A percentile compares a stretch with the other conserved stretches of the same genome.
Evolutionary conservation across 306 rosid genomes (phyloP).

Genomic region (Castanea sativa): DNA sequence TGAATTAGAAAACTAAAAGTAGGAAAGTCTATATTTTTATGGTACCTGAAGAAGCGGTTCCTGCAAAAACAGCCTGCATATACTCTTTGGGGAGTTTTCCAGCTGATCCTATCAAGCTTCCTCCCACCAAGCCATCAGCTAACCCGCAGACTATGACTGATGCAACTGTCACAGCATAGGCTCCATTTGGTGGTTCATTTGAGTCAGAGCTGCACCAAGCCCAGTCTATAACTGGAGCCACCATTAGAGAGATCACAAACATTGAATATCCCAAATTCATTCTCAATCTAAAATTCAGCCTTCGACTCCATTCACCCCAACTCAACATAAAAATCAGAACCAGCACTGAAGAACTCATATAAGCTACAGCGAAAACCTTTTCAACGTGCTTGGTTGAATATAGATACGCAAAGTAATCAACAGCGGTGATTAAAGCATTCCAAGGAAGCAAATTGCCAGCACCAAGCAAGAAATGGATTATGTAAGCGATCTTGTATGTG

Average conservation of each 20-base stretch:
- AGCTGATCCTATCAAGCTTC: conserved; percentile 91
- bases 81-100: conserved; percentile 83
- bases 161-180: conserved; percentile 39
- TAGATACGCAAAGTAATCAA: conserved; percentile 77
- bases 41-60: conserved; percentile 92
- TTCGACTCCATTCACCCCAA: conserved; percentile 65
- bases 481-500: conserved; percentile 61
- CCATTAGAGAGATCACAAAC: conserved; percentile 65
- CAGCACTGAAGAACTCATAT: conserved; percentile 66
- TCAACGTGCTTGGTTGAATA: conserved; percentile 73
- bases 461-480: conserved; percentile 85
- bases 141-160: conserved; percentile 48
- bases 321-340: conserved; percentile 57
- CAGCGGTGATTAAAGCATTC: conserved; percentile 95
- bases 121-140: conserved; percentile 82
- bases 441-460: conserved; percentile 92
- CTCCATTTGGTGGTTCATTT: conserved; percentile 36
- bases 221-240: conserved; percentile 70
- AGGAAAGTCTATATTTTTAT: neutral
- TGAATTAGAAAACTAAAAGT: conserved; percentile 15
- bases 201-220: conserved; percentile 22
- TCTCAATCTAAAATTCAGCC: conserved; percentile 48
- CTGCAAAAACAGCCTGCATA: conserved; percentile 97
- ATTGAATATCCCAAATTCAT: conserved; percentile 58
- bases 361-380: conserved; percentile 81